Evolutionary conservation across 495 filamentous ascomycete genomes (phyloP).

Genomic region (Penicillium atrosanguineum): DNA sequence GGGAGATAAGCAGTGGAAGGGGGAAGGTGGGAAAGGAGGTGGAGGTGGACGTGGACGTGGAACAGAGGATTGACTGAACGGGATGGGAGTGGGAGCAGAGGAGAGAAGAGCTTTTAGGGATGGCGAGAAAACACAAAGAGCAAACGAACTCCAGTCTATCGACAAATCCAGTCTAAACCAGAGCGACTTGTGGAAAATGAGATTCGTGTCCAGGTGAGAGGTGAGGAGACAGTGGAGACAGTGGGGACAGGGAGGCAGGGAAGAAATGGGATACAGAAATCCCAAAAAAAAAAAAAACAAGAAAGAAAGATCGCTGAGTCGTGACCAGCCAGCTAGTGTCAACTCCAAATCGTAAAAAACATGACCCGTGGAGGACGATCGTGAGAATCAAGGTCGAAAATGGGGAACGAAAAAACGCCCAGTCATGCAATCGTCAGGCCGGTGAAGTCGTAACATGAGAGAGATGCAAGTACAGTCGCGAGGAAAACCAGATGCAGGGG

Average conservation of each 20-base stretch:
- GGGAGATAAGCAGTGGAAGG: background rate
- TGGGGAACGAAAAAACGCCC: conserved; percentile 39
- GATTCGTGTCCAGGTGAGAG: conserved; percentile 10
- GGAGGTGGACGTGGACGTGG: background rate
- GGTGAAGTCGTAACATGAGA: conserved; percentile 48
- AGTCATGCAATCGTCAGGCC: conserved; percentile 49
- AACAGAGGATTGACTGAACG: background rate
- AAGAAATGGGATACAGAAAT: conserved; percentile 7
- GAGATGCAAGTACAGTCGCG: conserved; percentile 37
- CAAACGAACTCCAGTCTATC: conserved; percentile 17
- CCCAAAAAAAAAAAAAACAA: conserved; percentile 9
- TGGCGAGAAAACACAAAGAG: conserved; percentile 4
- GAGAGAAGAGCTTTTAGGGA: conserved; percentile 10
- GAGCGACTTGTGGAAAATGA: background rate
- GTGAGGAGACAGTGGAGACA: conserved; percentile 2
- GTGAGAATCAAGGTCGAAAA: conserved; percentile 22
- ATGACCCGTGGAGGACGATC: conserved; percentile 28
- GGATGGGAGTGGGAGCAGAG: background rate
- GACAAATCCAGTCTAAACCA: conserved; percentile 1
- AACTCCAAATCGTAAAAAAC: conserved; percentile 34
- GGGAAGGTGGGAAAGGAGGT: background rate
- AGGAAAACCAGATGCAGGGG: conserved; percentile 18
- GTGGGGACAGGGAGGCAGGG: background rate
- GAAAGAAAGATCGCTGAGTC: conserved; percentile 29
- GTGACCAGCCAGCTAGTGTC: conserved; percentile 38